These are phyloP conservation scores for Ascoidea tarda DNA, from an alignment of 805 yeast species.

Conservation along the genomic window DNA sequence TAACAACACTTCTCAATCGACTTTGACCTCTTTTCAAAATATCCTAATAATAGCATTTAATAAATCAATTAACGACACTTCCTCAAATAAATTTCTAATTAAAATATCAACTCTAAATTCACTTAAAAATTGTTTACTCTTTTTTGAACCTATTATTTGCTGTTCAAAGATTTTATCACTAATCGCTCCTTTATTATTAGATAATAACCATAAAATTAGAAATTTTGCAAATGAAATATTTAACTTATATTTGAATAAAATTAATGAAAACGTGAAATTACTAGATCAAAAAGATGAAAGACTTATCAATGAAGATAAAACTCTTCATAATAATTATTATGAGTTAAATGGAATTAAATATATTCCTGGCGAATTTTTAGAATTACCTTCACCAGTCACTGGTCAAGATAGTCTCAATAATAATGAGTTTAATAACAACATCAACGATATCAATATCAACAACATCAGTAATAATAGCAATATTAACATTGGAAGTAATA, in stretches of 20 bases:
- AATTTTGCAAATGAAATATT: slow-evolving; percentile 58
- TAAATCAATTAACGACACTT: slow-evolving; percentile 70
- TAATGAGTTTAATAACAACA: too few relatives aligned
- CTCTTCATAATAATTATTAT: too few relatives aligned
- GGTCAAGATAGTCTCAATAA: neutral
- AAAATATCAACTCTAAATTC: slow-evolving; percentile 68
- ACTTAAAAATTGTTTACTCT: slow-evolving; percentile 45
- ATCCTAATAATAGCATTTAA: slow-evolving; percentile 82
- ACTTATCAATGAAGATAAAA: too few relatives aligned
- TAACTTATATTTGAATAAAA: slow-evolving; percentile 40
- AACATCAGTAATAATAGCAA: neutral
- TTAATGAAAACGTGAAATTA: slow-evolving; percentile 23
- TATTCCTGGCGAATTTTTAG: too few relatives aligned
- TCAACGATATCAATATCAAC: too few relatives aligned
- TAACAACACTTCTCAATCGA: slow-evolving; percentile 6
- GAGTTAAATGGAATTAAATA: too few relatives aligned
- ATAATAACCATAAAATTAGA: slow-evolving; percentile 56
- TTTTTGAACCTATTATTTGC: slow-evolving; percentile 60
- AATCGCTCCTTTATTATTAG: slow-evolving; percentile 73
- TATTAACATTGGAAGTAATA: neutral
- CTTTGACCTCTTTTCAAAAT: slow-evolving; percentile 31
- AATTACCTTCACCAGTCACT: neutral
- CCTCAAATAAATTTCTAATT: slow-evolving; percentile 35
- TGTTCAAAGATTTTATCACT: slow-evolving; percentile 74
- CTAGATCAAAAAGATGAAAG: too few relatives aligned